phyloP scores from a whole-genome alignment of 2,329 filamentous ascomycete genomes.

The Apiospora saccharicola region DNA sequence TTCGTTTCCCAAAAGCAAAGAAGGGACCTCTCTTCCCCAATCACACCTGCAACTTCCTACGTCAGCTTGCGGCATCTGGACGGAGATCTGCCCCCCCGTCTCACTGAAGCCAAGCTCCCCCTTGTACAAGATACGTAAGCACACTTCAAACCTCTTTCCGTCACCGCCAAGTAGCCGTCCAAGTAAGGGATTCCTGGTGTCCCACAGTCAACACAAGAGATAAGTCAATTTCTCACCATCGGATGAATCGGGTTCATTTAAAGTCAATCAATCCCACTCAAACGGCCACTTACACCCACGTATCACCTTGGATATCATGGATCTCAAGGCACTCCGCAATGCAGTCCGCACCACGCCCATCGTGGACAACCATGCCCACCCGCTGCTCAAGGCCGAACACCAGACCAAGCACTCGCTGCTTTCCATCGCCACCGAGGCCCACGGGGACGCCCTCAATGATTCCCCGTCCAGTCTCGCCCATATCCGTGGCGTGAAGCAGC shows the following conservation, averaged over 20 bases:
- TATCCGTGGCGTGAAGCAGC: conserved; percentile 72
- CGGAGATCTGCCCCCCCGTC: background rate
- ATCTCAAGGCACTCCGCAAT: background rate
- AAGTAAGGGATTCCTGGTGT: background rate
- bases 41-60: background rate
- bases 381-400: conserved; percentile 63
- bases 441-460: conserved; percentile 70
- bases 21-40: background rate
- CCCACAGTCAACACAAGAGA: background rate
- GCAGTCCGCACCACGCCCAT: conserved; percentile 65
- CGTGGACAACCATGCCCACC: conserved; percentile 78
- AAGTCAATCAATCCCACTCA: background rate
- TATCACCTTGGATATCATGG: background rate
- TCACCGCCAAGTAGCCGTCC: background rate
- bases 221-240: background rate
- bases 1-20: background rate
- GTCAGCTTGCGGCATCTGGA: background rate
- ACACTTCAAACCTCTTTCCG: background rate
- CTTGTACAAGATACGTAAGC: background rate
- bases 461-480: conserved; percentile 71
- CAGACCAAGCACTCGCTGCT: conserved; percentile 57
- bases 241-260: background rate
- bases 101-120: background rate
- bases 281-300: background rate
- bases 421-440: conserved; percentile 76